Evolutionary conservation across 495 filamentous ascomycete species (phyloP).

Genomic region (Apodospora peruviana): DNA sequence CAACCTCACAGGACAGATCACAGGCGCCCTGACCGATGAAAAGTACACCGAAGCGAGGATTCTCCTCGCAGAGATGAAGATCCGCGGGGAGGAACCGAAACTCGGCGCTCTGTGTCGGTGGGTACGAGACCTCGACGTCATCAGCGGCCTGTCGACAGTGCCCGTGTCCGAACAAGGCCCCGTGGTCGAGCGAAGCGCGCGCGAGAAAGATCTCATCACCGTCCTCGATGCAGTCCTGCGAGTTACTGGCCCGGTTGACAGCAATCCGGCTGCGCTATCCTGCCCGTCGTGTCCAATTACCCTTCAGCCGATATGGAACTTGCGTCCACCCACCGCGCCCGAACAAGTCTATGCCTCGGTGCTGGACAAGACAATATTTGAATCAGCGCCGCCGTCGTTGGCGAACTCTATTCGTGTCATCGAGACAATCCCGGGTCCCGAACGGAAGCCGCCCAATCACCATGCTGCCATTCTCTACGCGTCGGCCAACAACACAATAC

Average conservation of each 20-base stretch:
- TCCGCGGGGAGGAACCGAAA: slow-evolving; percentile 35
- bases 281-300: slow-evolving; percentile 23
- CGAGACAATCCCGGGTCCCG: slow-evolving; percentile 35
- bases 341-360: slow-evolving; percentile 30
- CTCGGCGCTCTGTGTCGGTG: slow-evolving; percentile 44
- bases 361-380: slow-evolving; percentile 28
- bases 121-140: slow-evolving; percentile 45
- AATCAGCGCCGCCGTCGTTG: slow-evolving; percentile 9
- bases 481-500: slow-evolving; percentile 28
- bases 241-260: slow-evolving; percentile 33
- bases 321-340: slow-evolving; percentile 11
- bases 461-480: slow-evolving; percentile 41
- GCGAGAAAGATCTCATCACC: slow-evolving; percentile 26
- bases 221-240: slow-evolving; percentile 40
- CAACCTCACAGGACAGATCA: slow-evolving; percentile 37
- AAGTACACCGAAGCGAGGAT: slow-evolving; percentile 37
- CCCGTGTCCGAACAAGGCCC: background rate
- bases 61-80: slow-evolving; percentile 42
- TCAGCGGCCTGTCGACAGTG: slow-evolving; percentile 32
- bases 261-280: slow-evolving; percentile 10
- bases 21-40: slow-evolving; percentile 37
- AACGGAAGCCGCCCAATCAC: slow-evolving; percentile 43
- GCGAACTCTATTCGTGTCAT: slow-evolving; percentile 29
- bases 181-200: slow-evolving; percentile 6
- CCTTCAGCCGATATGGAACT: slow-evolving; percentile 30